Evolutionary conservation across 2,329 filamentous ascomycete species (phyloP).

Genomic region (Colletotrichum lindemuthianum): DNA sequence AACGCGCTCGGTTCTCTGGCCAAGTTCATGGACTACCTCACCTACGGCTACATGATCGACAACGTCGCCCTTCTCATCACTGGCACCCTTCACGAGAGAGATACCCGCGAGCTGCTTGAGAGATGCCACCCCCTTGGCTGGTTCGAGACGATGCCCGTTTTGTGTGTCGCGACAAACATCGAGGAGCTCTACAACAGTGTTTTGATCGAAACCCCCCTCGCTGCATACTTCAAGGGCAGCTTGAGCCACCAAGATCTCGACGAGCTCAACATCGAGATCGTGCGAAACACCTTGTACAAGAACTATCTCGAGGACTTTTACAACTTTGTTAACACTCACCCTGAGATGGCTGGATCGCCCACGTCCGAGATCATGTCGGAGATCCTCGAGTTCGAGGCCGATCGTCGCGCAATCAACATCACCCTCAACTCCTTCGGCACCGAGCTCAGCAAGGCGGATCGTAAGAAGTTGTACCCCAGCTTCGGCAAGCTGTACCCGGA

Average conservation of each 20-base stretch:
- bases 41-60: slow-evolving; percentile 99
- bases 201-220: slow-evolving; percentile 93
- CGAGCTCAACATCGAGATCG: slow-evolving; percentile 99
- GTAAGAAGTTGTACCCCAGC: slow-evolving; percentile 94
- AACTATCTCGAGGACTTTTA: slow-evolving; percentile 99
- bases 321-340: slow-evolving; percentile 88
- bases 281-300: slow-evolving; percentile 98
- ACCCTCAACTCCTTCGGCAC: slow-evolving; percentile 99
- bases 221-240: slow-evolving; percentile 96
- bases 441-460: slow-evolving; percentile 90
- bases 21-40: slow-evolving; percentile 97
- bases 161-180: slow-evolving; percentile 97
- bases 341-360: slow-evolving; percentile 87
- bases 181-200: slow-evolving; percentile 99
- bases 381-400: slow-evolving; percentile 95
- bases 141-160: slow-evolving; percentile 99
- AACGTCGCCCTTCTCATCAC: slow-evolving; percentile 98
- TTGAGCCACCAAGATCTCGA: slow-evolving; percentile 96
- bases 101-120: slow-evolving; percentile 94
- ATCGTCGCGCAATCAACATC: slow-evolving; percentile 97
- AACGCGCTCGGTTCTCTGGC: slow-evolving; percentile 92
- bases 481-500: slow-evolving; percentile 94
- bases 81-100: slow-evolving; percentile 94
- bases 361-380: slow-evolving; percentile 96
- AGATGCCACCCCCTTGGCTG: slow-evolving; percentile 96